Evolutionary conservation across 2,329 filamentous ascomycete species (phyloP).

Genomic region (Claviceps africana): DNA sequence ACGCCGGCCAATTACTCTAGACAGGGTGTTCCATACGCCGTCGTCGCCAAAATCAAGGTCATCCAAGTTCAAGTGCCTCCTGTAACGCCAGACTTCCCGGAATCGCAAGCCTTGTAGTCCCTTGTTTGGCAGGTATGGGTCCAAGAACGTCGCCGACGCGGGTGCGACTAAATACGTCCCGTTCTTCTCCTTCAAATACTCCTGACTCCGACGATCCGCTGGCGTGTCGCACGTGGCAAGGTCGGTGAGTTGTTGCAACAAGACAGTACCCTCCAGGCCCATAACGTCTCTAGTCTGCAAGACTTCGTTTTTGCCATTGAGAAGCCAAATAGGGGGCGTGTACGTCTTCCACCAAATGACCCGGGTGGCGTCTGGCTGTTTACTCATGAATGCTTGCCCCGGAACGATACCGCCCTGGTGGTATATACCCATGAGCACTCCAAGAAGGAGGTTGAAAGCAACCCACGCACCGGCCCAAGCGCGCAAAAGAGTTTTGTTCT

Average conservation of each 20-base stretch:
- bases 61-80: constrained; percentile 59
- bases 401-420: constrained; percentile 70
- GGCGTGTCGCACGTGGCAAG: constrained; percentile 50
- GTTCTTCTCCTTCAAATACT: constrained; percentile 46
- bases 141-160: constrained; percentile 55
- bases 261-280: constrained; percentile 47
- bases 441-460: constrained; percentile 53
- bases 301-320: constrained; percentile 61
- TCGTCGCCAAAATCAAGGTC: constrained; percentile 69
- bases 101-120: constrained; percentile 47
- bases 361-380: constrained; percentile 52
- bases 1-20: constrained; percentile 49
- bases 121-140: constrained; percentile 46
- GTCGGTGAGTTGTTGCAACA: constrained; percentile 44
- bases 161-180: constrained; percentile 62
- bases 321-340: constrained; percentile 65
- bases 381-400: constrained; percentile 60
- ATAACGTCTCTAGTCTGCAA: constrained; percentile 61
- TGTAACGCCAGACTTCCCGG: constrained; percentile 55
- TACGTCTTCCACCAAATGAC: constrained; percentile 82
- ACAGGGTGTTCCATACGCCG: constrained; percentile 57
- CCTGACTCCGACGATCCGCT: constrained; percentile 37
- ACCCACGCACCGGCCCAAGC: constrained; percentile 51
- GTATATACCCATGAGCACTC: constrained; percentile 64
- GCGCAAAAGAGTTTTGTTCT: constrained; percentile 31